Evolutionary conservation across 73 alveolate genomes (phyloP), one percentile per base, ranked within the genome.

Genomic region (Symbiodinium pilosum): DNA sequence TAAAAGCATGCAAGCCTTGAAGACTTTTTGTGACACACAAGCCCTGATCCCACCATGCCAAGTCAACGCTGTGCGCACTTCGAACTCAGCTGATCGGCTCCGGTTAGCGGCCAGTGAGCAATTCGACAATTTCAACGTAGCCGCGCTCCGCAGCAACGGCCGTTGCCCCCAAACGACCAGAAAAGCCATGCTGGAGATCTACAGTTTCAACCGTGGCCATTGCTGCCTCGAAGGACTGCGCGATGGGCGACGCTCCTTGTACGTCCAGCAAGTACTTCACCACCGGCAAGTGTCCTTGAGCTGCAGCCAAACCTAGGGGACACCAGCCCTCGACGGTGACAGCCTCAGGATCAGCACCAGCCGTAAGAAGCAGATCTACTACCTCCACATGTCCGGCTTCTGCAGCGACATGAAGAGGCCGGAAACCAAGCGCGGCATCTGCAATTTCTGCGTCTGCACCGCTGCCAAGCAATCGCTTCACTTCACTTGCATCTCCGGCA

Each of bases 291-390:
- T 88, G 95, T 9, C 95, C 95, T 34, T 88, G 95, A 7, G 87
- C 95, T 1, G 95, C 95, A 7, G 95, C 95, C 73, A 88, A 88
- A 40, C 51, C 24, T 56, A 88, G 34, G 40, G 87, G 73, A 47
- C 95, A 88, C 95, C 95, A 88, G 73, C 87, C 87, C 87, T 88
- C 87, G 34, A 59, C 71, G 44, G 86, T 38, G 44, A 75, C 28
- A 75, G 47, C 86, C n/a, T 41, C 12, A 36, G 95, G 87, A 88
- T 88, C 86, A 3, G 95, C 95, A 3, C 95, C 95, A 34, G 34
- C n/a, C 44, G 28, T 34, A n/a, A 88, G 1, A 44, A 88, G 43
- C 24, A 88, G n/a, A 30, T 88, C 87, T 8, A 88, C 69, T 39
- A 88, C 69, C 59, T 68, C 87, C 95, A 88, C 3, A 36, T 88